Evolutionary conservation across 2,329 filamentous ascomycete genomes (phyloP).

Genomic region (Lasiodiplodia sp.): DNA sequence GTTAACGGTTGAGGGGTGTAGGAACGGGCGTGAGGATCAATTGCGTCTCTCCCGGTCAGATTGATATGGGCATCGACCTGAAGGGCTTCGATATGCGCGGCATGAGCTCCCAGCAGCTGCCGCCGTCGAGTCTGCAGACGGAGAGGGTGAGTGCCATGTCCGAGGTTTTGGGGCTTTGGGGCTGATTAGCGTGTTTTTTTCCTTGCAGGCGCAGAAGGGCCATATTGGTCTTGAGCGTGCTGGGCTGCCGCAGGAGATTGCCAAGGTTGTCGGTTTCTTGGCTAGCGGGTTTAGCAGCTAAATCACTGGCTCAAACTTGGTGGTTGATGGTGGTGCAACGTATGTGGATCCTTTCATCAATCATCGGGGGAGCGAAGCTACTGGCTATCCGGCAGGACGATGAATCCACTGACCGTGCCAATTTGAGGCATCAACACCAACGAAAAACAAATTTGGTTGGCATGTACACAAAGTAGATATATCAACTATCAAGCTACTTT

Average conservation of each 20-base stretch:
- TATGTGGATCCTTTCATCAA: slow-evolving; percentile 15
- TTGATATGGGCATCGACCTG: slow-evolving; percentile 56
- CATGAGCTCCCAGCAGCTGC: slow-evolving; percentile 60
- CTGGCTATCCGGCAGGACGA: slow-evolving; percentile 37
- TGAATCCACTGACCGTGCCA: slow-evolving; percentile 50
- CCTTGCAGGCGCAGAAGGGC: slow-evolving; percentile 52
- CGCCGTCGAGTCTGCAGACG: slow-evolving; percentile 61
- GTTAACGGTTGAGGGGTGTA: neutral
- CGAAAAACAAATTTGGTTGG: neutral
- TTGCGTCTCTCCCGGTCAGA: slow-evolving; percentile 57
- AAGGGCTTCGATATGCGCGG: slow-evolving; percentile 59
- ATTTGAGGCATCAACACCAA: slow-evolving; percentile 32
- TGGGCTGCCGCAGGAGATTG: slow-evolving; percentile 65
- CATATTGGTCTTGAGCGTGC: slow-evolving; percentile 66
- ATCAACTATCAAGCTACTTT: neutral
- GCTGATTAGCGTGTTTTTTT: neutral
- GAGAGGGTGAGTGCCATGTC: slow-evolving; percentile 43
- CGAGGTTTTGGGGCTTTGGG: slow-evolving; percentile 31
- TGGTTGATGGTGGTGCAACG: slow-evolving; percentile 66
- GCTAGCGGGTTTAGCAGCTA: slow-evolving; percentile 69
- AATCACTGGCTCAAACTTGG: slow-evolving; percentile 67
- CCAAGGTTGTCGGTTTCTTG: slow-evolving; percentile 66
- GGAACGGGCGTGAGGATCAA: slow-evolving; percentile 65
- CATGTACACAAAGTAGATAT: neutral
- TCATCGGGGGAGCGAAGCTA: too few species aligned